Conservation (phyloP, 2,329 filamentous ascomycete genomes). For the Clarireedia sp. region DNA sequence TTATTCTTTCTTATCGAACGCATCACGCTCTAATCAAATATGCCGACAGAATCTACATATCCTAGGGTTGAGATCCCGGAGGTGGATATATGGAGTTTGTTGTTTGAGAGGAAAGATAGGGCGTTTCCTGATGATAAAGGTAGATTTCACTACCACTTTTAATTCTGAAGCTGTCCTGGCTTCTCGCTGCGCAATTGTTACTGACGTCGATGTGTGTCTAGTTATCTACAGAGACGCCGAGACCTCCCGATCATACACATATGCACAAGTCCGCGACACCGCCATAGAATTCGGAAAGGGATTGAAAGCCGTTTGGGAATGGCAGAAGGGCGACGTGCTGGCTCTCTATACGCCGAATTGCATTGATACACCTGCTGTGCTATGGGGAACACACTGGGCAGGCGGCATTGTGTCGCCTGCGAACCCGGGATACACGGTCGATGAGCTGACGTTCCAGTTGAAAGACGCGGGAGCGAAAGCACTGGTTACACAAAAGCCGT, state of each 20-base stretch:
- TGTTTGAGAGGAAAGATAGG: conserved; percentile 63
- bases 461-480: conserved; percentile 68
- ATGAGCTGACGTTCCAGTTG: conserved; percentile 80
- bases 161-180: too few relatives aligned
- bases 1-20: too few relatives aligned
- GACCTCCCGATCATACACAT: conserved; percentile 62
- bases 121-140: conserved; percentile 66
- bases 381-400: conserved; percentile 75
- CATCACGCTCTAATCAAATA: not conserved
- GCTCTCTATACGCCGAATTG: conserved; percentile 78
- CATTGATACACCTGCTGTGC: conserved; percentile 72
- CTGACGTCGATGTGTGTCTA: conserved; percentile 29
- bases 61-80: conserved; percentile 56
- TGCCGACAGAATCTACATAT: conserved; percentile 25
- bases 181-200: too few relatives aligned
- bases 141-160: too few relatives aligned
- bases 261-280: conserved; percentile 53
- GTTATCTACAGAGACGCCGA: conserved; percentile 73
- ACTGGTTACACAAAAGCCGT: conserved; percentile 63
- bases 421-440: conserved; percentile 77
- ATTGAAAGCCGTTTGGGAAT: conserved; percentile 64
- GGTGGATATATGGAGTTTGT: conserved; percentile 68
- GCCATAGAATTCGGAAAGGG: conserved; percentile 75
- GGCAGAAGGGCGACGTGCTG: conserved; percentile 77
- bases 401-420: conserved; percentile 77